These are phyloP conservation scores for Bonnemaisonia californica DNA, from an alignment of 31 red algal genomes.

Conservation along the genomic window DNA sequence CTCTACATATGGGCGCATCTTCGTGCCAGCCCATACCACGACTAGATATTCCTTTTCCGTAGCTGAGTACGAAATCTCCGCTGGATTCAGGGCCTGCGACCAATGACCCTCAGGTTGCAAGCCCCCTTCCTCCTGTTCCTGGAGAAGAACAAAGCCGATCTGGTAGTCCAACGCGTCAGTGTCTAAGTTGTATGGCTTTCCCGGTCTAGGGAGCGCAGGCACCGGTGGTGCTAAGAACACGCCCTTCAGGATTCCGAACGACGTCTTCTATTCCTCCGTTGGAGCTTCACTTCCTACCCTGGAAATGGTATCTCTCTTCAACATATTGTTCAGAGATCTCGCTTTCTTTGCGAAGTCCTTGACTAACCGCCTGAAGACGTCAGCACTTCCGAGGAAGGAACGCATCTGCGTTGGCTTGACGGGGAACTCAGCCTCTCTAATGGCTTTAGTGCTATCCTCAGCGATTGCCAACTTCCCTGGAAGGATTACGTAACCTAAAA, in stretches of 20 bases:
- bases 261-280: not conserved
- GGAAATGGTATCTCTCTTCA: not conserved
- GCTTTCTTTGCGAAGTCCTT: not conserved
- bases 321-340: not conserved
- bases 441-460: not conserved
- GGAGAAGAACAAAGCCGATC: not conserved
- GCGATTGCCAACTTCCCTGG: not conserved
- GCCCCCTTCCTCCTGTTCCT: not conserved
- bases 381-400: not conserved
- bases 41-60: not conserved
- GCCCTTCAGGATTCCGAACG: not conserved
- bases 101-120: not conserved
- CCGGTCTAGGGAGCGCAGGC: not conserved
- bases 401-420: not conserved
- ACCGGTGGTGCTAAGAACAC: not conserved
- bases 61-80: not conserved
- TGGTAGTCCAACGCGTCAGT: not conserved
- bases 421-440: not conserved
- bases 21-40: not conserved
- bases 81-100: not conserved
- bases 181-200: not conserved
- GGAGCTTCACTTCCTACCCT: not conserved
- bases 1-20: slow-evolving; percentile 1
- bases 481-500: not conserved
- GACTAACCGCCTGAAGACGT: not conserved